Evolutionary conservation across 1,139 yeast species (phyloP), one percentile per base, ranked within the genome.

Genomic region (Nakaseomyces glabratus): DNA sequence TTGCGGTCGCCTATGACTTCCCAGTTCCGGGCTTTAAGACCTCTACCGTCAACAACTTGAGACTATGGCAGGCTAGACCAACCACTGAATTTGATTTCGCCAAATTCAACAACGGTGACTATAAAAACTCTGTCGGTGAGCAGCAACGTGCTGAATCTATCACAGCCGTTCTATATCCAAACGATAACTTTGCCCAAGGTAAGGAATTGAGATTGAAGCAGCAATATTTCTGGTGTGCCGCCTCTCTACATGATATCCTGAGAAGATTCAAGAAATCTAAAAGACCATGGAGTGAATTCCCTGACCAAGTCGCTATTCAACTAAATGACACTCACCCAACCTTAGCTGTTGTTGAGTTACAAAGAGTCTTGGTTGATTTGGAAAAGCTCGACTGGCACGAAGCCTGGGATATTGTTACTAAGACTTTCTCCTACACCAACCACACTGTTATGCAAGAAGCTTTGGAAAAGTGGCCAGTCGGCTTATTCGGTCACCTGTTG

Each of bases 201-300:
- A 88, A 88, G 61, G 95, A 84, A 55, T 69, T 88, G 54, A 76
- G 97, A 59, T 73, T 88, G 59, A 88, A 86, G 61, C 96, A 88
- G 63, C 96, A 88, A 62, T 88, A 84, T 63, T 88, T 88, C 62
- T 88, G 97, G 97, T 95, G 88, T 37, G 79, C 94, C 35, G 96
- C 96, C 31, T 82, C 95, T 7, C 69, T 88, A 46, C 86, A 82
- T 51, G 97, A 88, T 58, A 86, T 88, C 51, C 76, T 86, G 33
- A 79, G 96, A 57, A 74, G 97, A 53, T 86, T 82, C 65, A 79
- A 85, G 60, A 86, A 86, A 64, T 61, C 76, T 36, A 75, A 76
- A 52, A 73, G 79, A 53, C 71, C 85, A 35, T 86, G 95, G 94
- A 55, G 67, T 29, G 85, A 79, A 54, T 82, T 86, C 58, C 74